A percentile compares a stretch with the other conserved stretches of the same genome.
Conservation (phyloP, 306 rosid genomes). For the Luffa acutangula region DNA sequence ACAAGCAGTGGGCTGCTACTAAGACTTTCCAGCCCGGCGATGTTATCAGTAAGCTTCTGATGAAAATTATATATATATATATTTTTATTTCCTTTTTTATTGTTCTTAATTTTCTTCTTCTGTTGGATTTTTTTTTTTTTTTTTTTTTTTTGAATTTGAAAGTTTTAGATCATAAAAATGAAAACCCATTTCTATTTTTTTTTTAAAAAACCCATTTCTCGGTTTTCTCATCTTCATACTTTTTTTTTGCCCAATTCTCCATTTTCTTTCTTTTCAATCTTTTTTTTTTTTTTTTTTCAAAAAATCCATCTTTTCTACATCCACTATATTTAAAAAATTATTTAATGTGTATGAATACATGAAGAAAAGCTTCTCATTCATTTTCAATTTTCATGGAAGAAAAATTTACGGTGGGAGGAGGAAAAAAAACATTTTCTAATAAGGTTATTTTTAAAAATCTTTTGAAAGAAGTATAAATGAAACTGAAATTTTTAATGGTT, state of each 20-base stretch:
- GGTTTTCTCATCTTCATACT: background rate
- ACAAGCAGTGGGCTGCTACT: slow-evolving; percentile 64
- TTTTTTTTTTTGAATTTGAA: background rate
- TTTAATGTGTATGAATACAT: no score
- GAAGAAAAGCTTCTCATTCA: no score
- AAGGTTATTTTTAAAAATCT: no score
- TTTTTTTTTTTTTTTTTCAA: no score
- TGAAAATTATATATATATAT: background rate
- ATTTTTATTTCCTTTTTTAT: background rate
- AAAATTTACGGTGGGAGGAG: no score
- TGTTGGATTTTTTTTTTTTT: background rate
- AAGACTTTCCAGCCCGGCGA: slow-evolving; percentile 67
- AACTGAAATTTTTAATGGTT: no score
- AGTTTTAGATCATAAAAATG: background rate
- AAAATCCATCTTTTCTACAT: no score
- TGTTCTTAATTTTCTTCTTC: background rate
- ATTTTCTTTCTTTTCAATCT: background rate
- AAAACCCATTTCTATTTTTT: background rate
- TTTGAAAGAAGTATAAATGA: no score
- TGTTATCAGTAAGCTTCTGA: slow-evolving; percentile 47
- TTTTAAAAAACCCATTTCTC: background rate
- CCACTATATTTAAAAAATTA: background rate
- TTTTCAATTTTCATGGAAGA: no score
- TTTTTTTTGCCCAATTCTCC: background rate
- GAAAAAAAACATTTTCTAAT: no score